A percentile compares a stretch with the other conserved stretches of the same genome.
phyloP scores from a whole-genome alignment of 352 stramenopile species.

The Phytophthora uliginosa region DNA sequence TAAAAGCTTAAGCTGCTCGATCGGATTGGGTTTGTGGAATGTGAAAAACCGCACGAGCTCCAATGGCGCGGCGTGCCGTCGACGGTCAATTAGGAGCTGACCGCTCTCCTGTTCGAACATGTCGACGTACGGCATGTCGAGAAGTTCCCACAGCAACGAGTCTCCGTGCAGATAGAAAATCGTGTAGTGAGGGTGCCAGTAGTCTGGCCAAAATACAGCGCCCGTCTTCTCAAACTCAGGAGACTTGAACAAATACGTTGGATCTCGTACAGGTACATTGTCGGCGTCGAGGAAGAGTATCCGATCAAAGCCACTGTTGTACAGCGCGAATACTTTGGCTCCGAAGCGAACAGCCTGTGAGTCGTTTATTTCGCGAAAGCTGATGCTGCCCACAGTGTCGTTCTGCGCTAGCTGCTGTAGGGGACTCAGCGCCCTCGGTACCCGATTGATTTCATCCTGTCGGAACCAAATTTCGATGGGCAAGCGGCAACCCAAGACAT shows the following conservation, averaged over 20 bases:
- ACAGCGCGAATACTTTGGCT: constrained; percentile 74
- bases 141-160: constrained; percentile 64
- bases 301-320: constrained; percentile 51
- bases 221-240: constrained; percentile 48
- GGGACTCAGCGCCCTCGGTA: constrained; percentile 10
- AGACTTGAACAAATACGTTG: constrained; percentile 56
- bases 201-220: constrained; percentile 73
- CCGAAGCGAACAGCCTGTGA: constrained; percentile 47
- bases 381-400: constrained; percentile 8
- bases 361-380: constrained; percentile 59
- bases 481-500: constrained; percentile 21
- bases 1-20: constrained; percentile 49
- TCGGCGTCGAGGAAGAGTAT: constrained; percentile 66
- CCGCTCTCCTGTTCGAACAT: constrained; percentile 57
- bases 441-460: constrained; percentile 27
- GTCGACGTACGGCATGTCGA: constrained; percentile 53
- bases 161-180: constrained; percentile 67
- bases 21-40: constrained; percentile 48
- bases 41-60: constrained; percentile 48
- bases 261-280: constrained; percentile 62
- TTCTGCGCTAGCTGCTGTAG: constrained; percentile 32
- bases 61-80: constrained; percentile 21
- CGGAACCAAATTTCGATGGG: constrained; percentile 32
- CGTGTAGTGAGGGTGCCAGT: constrained; percentile 64
- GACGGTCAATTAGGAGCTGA: constrained; percentile 29